Base-by-base conservation (phyloP, 2,329 filamentous ascomycete species). In the Colletotrichum sp. region DNA sequence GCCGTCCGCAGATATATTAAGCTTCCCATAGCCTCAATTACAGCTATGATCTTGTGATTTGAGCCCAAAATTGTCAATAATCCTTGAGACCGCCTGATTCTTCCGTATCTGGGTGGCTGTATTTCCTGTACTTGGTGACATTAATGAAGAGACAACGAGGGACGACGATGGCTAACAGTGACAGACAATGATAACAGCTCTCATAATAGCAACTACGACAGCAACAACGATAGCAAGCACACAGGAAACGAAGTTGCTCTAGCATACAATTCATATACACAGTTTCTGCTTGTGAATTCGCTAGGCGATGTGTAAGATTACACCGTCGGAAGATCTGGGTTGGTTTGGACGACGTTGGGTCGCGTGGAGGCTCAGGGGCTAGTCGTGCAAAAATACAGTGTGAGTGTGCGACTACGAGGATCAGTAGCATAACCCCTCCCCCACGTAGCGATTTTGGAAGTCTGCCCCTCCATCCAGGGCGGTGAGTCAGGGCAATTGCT, bases 401-500 rank as follows among this genome's bases (percentile, higher is more conserved):
- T 16, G 16, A 68, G 39, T 72, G 69, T 16, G 16, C 6, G 9
- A 6, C 4, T n/a, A 1, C 18, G n/a, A 16, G 3, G 21, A 8
- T 28, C 49, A 21, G 72, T 24, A 24, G 60, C 30, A 64, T 28
- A 26, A 69, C 73, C 70, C 55, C 73, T 76, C 70, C 73, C 69
- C 73, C 70, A 68, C 69, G 64, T 34, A 55, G 26, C 39, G 55
- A 64, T 36, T 26, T 36, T 24, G 55, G 24, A 62, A 63, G 62
- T 72, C 64, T 76, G 70, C 73, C 73, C 73, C 73, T 76, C 73
- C 70, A 72, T 72, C n/a, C 34, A 44, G 24, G 59, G 73, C 73
- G 73, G 73, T 76, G 73, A 76, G 73, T 73, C 73, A 76, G 70
- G 73, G 73, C 73, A 76, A 65, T 73, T 71, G 26, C 59, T 62